These are phyloP conservation scores for Naganishia friedmannii DNA, from an alignment of 768 basidiomycete species.

Conservation along the genomic window DNA sequence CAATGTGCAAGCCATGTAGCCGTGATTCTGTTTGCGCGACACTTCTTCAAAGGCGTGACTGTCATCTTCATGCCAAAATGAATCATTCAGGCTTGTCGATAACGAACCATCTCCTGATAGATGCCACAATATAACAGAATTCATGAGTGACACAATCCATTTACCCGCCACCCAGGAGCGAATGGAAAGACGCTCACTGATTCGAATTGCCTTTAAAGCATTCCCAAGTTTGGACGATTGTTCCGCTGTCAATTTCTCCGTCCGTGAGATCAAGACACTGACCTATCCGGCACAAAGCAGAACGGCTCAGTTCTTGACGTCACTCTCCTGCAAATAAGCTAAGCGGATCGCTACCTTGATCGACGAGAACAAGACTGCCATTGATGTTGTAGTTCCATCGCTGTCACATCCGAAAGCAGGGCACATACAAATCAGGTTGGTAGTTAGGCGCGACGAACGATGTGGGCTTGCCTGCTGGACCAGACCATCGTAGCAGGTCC, in stretches of 20 bases:
- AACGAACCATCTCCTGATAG: slow-evolving; percentile 8
- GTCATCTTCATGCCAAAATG: background rate
- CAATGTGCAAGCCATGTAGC: too few relatives aligned
- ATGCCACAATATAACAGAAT: background rate
- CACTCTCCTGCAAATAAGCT: background rate
- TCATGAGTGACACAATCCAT: background rate
- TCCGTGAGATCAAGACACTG: slow-evolving; percentile 38
- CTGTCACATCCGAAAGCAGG: background rate
- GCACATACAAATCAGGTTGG: background rate
- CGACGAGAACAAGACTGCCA: background rate
- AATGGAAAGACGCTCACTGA: slow-evolving; percentile 16
- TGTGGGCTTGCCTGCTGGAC: background rate
- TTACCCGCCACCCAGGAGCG: background rate
- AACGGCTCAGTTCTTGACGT: background rate
- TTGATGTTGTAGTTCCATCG: slow-evolving; percentile 4
- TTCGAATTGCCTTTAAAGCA: slow-evolving; percentile 28
- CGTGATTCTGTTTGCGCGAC: too few relatives aligned
- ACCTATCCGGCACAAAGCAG: background rate
- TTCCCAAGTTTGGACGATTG: slow-evolving; percentile 37
- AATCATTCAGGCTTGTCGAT: slow-evolving; percentile 9
- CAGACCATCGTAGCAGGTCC: slow-evolving; percentile 19
- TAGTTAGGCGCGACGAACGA: background rate
- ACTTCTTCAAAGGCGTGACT: too few relatives aligned
- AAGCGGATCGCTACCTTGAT: slow-evolving; percentile 3
- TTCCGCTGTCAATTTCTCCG: slow-evolving; percentile 34